These are phyloP conservation scores for Penicillium sp. DNA, from an alignment of 2,329 filamentous ascomycete species.

Conservation along the genomic window DNA sequence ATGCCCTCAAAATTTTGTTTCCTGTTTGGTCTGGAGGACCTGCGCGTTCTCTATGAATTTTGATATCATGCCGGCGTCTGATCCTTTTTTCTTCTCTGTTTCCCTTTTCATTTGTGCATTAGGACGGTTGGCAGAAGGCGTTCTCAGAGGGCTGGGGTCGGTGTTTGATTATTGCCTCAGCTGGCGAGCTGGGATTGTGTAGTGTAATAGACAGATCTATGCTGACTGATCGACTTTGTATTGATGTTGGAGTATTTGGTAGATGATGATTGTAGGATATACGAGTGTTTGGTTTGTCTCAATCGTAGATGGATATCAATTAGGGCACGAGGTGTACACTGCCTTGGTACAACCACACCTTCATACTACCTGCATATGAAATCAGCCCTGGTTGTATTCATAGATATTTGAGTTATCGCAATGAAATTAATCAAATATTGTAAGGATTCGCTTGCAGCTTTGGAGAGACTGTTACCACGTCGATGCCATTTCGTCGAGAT, in stretches of 20 bases:
- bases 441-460: too few species aligned
- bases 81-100: background rate
- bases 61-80: slow-evolving; percentile 1
- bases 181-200: slow-evolving; percentile 11
- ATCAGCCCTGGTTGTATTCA: too few species aligned
- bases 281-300: too few species aligned
- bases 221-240: background rate
- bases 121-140: slow-evolving; percentile 21
- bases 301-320: too few species aligned
- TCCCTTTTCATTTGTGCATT: slow-evolving; percentile 14
- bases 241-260: background rate
- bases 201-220: slow-evolving; percentile 19
- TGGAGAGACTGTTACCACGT: too few species aligned
- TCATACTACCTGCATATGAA: too few species aligned
- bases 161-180: slow-evolving; percentile 9
- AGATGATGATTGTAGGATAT: background rate
- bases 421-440: too few species aligned
- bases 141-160: slow-evolving; percentile 19
- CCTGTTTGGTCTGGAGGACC: background rate
- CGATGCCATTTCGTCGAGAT: too few species aligned
- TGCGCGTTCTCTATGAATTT: background rate
- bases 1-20: background rate
- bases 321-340: too few species aligned
- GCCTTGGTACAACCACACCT: too few species aligned
- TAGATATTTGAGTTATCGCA: too few species aligned